A percentile compares a stretch with the other conserved stretches of the same genome.
phyloP scores from a whole-genome alignment of 2,329 filamentous ascomycete genomes.

The Fusarium avenaceum region DNA sequence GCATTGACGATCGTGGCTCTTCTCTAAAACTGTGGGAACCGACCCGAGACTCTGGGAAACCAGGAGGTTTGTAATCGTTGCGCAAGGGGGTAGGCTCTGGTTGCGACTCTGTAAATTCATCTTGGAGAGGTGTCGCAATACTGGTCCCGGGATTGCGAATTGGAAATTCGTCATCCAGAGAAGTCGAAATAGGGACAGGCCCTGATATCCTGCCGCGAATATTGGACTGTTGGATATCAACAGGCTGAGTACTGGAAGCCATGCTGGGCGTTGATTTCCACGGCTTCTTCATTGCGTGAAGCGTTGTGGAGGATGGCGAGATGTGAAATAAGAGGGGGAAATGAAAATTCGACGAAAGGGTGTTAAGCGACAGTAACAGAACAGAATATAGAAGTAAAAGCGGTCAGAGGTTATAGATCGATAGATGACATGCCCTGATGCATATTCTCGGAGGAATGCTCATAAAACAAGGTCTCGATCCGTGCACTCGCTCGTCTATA shows the following conservation, averaged over 20 bases:
- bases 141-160: constrained; percentile 60
- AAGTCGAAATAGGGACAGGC: constrained; percentile 68
- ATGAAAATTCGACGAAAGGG: constrained; percentile 21
- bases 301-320: constrained; percentile 4
- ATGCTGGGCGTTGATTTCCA: constrained; percentile 62
- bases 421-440: constrained; percentile 34
- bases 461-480: constrained; percentile 44
- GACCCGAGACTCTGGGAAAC: constrained; percentile 38
- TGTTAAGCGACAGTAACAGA: constrained; percentile 25
- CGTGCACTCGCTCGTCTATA: constrained; percentile 43
- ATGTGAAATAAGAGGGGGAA: constrained; percentile 10
- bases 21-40: constrained; percentile 20
- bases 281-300: constrained; percentile 56
- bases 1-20: constrained; percentile 29
- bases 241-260: constrained; percentile 44
- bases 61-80: constrained; percentile 35
- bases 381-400: constrained; percentile 33
- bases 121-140: constrained; percentile 52
- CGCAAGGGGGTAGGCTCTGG: constrained; percentile 20
- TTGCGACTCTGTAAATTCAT: constrained; percentile 43
- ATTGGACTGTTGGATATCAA: constrained; percentile 57
- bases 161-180: constrained; percentile 67
- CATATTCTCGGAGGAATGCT: constrained; percentile 44
- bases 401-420: constrained; percentile 26
- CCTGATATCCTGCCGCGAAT: constrained; percentile 72